These are phyloP conservation scores for Mortierella sp. DNA, from an alignment of 371 early-diverging fungal genomes.

Conservation along the genomic window DNA sequence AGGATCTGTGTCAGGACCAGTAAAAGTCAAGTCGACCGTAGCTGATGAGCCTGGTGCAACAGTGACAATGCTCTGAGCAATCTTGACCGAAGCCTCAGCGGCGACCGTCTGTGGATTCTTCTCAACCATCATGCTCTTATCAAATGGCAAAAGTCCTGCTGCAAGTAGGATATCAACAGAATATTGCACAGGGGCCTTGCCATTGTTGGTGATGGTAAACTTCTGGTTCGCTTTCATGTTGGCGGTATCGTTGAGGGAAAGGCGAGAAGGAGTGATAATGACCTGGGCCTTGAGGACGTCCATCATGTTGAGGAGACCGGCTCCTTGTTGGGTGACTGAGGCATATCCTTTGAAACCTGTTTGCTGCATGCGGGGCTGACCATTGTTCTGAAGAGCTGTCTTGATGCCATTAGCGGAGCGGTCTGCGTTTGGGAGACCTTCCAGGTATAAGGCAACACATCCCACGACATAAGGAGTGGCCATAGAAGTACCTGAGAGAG, in stretches of 20 bases:
- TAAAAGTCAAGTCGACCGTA: constrained; percentile 55
- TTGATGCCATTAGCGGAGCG: constrained; percentile 42
- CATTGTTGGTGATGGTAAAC: constrained; percentile 72
- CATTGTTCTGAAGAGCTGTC: constrained; percentile 66
- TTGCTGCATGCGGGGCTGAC: constrained; percentile 59
- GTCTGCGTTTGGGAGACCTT: constrained; percentile 47
- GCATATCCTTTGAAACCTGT: constrained; percentile 56
- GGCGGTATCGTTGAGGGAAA: constrained; percentile 74
- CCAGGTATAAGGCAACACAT: constrained; percentile 70
- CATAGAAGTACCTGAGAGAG: constrained; percentile 77
- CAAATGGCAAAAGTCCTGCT: constrained; percentile 57
- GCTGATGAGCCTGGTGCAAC: constrained; percentile 58
- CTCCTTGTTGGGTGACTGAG: constrained; percentile 75
- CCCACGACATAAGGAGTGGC: constrained; percentile 83
- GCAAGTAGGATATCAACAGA: constrained; percentile 61
- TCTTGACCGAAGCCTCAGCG: constrained; percentile 51
- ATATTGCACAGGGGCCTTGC: constrained; percentile 62
- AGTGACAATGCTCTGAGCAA: constrained; percentile 41
- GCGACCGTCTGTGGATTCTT: constrained; percentile 37
- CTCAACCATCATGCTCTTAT: constrained; percentile 42
- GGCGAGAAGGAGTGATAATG: constrained; percentile 66
- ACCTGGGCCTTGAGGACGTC: constrained; percentile 67
- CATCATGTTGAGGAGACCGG: constrained; percentile 79
- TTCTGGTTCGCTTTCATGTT: constrained; percentile 62
- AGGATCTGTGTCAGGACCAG: constrained; percentile 52